Conservation (phyloP, 768 basidiomycete genomes). For the Tulasnella sp. region DNA sequence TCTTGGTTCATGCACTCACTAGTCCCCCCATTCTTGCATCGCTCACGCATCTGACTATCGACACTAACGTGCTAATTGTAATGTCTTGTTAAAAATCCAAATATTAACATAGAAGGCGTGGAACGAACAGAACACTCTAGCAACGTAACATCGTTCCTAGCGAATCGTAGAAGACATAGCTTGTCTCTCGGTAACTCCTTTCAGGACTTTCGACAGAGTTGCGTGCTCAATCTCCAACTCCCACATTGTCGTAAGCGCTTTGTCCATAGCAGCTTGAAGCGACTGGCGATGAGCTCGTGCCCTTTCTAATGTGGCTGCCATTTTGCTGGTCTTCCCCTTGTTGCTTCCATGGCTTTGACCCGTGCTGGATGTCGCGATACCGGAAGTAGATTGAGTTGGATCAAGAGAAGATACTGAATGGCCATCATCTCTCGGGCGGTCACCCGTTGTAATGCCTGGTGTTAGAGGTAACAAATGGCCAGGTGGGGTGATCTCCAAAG, state of each 20-base stretch:
- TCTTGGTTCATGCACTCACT: conserved; percentile 10
- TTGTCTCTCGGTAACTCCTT: conserved; percentile 1
- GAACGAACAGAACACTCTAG: background rate
- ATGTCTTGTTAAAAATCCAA: background rate
- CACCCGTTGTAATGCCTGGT: too few relatives aligned
- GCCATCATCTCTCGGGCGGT: background rate
- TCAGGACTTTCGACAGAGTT: conserved; percentile 17
- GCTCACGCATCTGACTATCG: background rate
- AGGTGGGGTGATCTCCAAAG: background rate
- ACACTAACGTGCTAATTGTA: background rate
- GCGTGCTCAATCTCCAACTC: conserved; percentile 22
- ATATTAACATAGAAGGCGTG: background rate
- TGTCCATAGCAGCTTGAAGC: conserved; percentile 17
- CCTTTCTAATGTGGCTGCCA: background rate
- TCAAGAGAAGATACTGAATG: background rate
- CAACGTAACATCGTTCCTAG: background rate
- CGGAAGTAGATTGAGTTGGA: background rate
- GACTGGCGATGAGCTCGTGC: conserved; percentile 7
- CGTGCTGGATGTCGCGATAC: background rate
- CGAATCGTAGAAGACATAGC: background rate
- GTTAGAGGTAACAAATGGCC: too few relatives aligned
- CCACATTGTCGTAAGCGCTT: conserved; percentile 7
- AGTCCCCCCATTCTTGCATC: background rate
- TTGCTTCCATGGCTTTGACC: background rate
- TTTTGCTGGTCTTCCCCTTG: background rate